Evolutionary conservation across 345 rosid genomes (phyloP).

Genomic region (Schrenkiella parvula): DNA sequence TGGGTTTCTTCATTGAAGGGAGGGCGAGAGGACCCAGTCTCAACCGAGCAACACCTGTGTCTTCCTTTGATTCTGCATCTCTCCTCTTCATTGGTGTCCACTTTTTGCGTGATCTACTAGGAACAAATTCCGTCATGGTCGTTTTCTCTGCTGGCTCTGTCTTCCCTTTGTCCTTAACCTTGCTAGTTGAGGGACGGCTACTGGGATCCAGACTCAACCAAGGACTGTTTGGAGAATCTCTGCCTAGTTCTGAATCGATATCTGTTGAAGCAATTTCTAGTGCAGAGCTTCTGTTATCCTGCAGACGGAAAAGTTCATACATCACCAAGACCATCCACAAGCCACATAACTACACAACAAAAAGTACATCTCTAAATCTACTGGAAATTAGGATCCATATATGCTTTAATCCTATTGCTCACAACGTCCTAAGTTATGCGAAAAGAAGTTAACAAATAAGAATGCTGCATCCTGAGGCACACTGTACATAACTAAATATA

Average conservation of each 20-base stretch:
- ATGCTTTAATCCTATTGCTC: background rate
- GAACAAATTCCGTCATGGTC: constrained; percentile 32
- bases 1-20: constrained; percentile 45
- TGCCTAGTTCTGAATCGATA: constrained; percentile 39
- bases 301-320: constrained; percentile 23
- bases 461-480: constrained; percentile 5
- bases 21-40: constrained; percentile 48
- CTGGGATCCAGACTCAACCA: constrained; percentile 79
- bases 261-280: constrained; percentile 26
- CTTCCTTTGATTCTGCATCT: constrained; percentile 34
- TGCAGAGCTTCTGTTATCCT: constrained; percentile 41
- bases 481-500: background rate
- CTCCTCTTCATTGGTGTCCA: constrained; percentile 34
- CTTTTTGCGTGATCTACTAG: constrained; percentile 46
- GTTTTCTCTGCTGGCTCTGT: constrained; percentile 15
- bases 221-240: constrained; percentile 46
- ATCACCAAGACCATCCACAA: constrained; percentile 18
- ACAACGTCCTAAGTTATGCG: constrained; percentile 9
- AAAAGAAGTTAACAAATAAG: background rate
- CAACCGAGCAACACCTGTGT: constrained; percentile 38
- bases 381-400: background rate
- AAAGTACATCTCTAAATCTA: constrained; percentile 3
- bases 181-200: constrained; percentile 32
- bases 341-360: constrained; percentile 14
- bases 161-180: constrained; percentile 35